phyloP scores from a whole-genome alignment of 345 rosid species.

The Camelina laxa region DNA sequence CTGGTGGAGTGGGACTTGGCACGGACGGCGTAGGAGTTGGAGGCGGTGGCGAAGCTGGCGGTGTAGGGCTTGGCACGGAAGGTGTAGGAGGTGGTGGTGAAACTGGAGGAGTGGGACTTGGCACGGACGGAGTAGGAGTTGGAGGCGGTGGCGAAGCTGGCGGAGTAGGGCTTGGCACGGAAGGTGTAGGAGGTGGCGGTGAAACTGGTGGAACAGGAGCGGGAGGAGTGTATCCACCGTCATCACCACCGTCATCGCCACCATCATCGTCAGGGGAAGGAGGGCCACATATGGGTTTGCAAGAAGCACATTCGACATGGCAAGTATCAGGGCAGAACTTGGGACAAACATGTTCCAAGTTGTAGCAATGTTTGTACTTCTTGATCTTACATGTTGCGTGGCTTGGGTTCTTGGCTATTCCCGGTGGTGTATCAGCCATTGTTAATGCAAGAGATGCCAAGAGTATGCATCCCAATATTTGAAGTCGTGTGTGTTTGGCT shows the following conservation, averaged over 20 bases:
- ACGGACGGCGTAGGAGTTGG: conserved; percentile 2
- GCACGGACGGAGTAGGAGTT: conserved; percentile 19
- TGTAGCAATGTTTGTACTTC: conserved; percentile 57
- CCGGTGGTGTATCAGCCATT: conserved; percentile 52
- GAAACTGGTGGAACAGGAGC: conserved; percentile 25
- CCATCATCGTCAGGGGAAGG: conserved; percentile 29
- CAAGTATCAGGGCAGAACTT: conserved; percentile 59
- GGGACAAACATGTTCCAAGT: conserved; percentile 59
- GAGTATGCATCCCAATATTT: conserved; percentile 41
- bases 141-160: conserved; percentile 27
- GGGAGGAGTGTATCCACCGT: conserved; percentile 36
- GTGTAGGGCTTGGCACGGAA: conserved; percentile 15
- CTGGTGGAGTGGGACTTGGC: conserved; percentile 28
- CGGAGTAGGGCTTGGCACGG: not conserved
- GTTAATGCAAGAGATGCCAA: conserved; percentile 43
- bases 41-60: conserved; percentile 19
- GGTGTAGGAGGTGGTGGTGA: conserved; percentile 34
- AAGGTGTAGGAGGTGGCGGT: conserved; percentile 19
- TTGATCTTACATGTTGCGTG: conserved; percentile 49
- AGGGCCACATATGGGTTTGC: conserved; percentile 56
- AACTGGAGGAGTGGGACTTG: conserved; percentile 23
- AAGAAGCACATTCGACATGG: conserved; percentile 56
- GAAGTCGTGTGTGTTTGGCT: conserved; percentile 39
- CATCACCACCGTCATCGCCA: conserved; percentile 4
- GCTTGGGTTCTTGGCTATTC: conserved; percentile 63